Base-by-base conservation (phyloP, 2,329 filamentous ascomycete species). In the Xylariaceae sp. region DNA sequence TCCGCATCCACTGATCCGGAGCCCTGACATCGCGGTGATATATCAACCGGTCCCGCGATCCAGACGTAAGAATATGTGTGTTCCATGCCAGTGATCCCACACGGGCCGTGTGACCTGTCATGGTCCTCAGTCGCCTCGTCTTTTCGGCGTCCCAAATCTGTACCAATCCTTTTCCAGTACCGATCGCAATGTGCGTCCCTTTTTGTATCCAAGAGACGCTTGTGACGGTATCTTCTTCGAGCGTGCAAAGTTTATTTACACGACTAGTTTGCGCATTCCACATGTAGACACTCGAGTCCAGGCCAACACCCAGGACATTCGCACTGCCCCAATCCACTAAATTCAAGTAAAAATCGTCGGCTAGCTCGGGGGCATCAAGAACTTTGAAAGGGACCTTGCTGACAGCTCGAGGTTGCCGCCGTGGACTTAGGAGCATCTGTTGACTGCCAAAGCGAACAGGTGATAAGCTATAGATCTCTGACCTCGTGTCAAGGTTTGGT, bases 191-290 rank as follows among this genome's bases (percentile, higher is more conserved):
- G 71, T 99, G 94, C 0, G 92, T 96, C 36, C 94, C 94, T 74
- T 94, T 86, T 72, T 99, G 94, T 63, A 99, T 99, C 94, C 94
- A 99, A 53, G 88, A 95, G 10, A 99, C 94, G 64, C 92, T 96
- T 2, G 94, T 99, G 1, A 99, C 92, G 0, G 86, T 92, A 68
- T 99, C 94, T 64, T 96, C 92, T 60, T 89, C 86, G 12, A 97
- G 76, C 43, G 95, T 92, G 71, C 94, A 97, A 9, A 99, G 80
- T 71, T 95, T 96, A 56, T 91, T 95, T 2, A 99, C 94, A 60
- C 88, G 84, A 58, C 92, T 94, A 7, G 88, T 88, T 62, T 90
- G 85, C 4, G 92, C 94, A 69, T 96, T 96, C 94, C 94, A 99
- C 84, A 97, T 94, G 68, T 97, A 99, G 5, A 99, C 94, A 62